phyloP scores from a whole-genome alignment of 2,329 filamentous ascomycete species.

The Colletotrichum sp. region DNA sequence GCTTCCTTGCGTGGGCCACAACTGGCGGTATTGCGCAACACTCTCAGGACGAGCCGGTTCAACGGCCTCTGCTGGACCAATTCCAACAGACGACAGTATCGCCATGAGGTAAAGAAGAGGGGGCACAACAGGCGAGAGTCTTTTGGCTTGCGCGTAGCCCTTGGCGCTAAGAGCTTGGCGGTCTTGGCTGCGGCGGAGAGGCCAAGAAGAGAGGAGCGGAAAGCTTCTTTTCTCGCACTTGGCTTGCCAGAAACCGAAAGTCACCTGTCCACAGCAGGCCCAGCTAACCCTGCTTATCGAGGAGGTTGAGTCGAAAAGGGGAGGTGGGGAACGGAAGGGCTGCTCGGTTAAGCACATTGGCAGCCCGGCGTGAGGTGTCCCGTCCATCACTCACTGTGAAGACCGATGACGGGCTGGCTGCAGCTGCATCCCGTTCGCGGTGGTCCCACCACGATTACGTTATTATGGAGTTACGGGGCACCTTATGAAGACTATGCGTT shows the following conservation, averaged over 20 bases:
- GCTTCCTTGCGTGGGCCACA: conserved; percentile 17
- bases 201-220: conserved; percentile 22
- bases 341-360: conserved; percentile 1
- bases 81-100: neutral
- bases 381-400: neutral
- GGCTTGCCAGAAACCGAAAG: conserved; percentile 4
- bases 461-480: conserved; percentile 2
- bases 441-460: neutral
- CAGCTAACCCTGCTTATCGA: neutral
- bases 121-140: conserved; percentile 2
- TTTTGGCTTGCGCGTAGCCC: conserved; percentile 19
- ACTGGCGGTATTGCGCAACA: conserved; percentile 18
- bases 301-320: conserved; percentile 7
- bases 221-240: conserved; percentile 19
- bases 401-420: neutral
- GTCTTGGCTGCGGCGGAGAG: conserved; percentile 22
- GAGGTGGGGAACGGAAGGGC: neutral
- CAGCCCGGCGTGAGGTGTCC: neutral
- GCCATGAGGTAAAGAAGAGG: neutral
- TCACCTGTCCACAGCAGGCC: neutral
- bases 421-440: neutral
- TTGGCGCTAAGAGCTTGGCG: conserved; percentile 17
- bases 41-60: conserved; percentile 18
- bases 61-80: conserved; percentile 11
- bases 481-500: neutral